phyloP scores from a whole-genome alignment of 257 asterid genomes.

The Leptodermis oblonga region DNA sequence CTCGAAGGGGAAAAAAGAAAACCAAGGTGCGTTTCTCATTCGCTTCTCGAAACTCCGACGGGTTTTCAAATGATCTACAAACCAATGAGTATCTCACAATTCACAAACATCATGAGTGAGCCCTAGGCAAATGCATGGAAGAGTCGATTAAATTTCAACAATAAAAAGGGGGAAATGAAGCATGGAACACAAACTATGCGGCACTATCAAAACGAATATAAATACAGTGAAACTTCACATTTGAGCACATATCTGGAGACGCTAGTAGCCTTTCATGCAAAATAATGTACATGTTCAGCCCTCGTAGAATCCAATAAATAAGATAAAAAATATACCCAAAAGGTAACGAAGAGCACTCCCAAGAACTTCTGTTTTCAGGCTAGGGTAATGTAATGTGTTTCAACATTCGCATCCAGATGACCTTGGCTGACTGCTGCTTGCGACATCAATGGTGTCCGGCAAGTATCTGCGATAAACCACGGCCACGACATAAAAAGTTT shows the following conservation, averaged over 20 bases:
- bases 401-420: constrained; percentile 79
- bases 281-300: constrained; percentile 35
- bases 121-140: not conserved
- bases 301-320: constrained; percentile 13
- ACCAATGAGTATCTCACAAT: not conserved
- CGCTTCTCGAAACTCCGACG: too few relatives aligned
- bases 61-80: not conserved
- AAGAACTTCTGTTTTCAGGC: not conserved
- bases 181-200: not conserved
- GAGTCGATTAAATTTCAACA: not conserved
- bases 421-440: constrained; percentile 61
- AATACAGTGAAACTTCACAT: not conserved
- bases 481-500: not conserved
- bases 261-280: constrained; percentile 15
- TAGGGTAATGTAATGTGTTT: constrained; percentile 2
- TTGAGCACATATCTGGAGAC: constrained; percentile 18
- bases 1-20: too few relatives aligned
- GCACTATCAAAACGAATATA: not conserved
- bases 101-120: not conserved
- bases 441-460: constrained; percentile 94
- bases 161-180: not conserved
- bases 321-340: constrained; percentile 5
- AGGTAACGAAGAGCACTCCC: not conserved
- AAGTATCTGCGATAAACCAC: constrained; percentile 49
- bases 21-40: too few relatives aligned